Evolutionary conservation across 805 yeast genomes (phyloP).

Genomic region (Wickerhamomyces subpelliculosus): DNA sequence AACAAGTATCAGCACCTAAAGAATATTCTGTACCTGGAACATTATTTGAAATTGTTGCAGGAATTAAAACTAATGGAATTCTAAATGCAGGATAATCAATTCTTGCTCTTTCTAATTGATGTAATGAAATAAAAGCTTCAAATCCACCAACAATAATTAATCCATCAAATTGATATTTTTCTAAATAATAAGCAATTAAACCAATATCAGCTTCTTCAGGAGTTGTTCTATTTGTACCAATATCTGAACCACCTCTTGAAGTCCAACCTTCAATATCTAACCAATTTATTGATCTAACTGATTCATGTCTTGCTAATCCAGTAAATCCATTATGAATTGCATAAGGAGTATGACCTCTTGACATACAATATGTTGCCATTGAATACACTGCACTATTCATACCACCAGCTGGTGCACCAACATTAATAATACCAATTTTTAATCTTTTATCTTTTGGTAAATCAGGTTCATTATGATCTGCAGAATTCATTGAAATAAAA

Average conservation of each 20-base stretch:
- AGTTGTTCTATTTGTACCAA: conserved; percentile 71
- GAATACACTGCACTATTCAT: conserved; percentile 74
- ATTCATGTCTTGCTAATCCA: conserved; percentile 60
- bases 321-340: conserved; percentile 72
- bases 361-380: conserved; percentile 66
- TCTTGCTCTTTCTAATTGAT: conserved; percentile 58
- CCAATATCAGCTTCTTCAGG: conserved; percentile 66
- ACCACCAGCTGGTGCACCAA: conserved; percentile 80
- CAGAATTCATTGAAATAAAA: conserved; percentile 59
- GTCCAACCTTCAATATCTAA: conserved; percentile 68
- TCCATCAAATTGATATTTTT: conserved; percentile 63
- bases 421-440: conserved; percentile 63
- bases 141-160: conserved; percentile 74
- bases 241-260: conserved; percentile 69
- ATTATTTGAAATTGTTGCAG: conserved; percentile 75
- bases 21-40: conserved; percentile 82
- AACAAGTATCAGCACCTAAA: conserved; percentile 68
- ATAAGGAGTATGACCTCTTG: conserved; percentile 65
- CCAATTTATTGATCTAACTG: conserved; percentile 57
- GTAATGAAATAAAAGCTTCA: conserved; percentile 68
- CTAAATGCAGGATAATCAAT: conserved; percentile 60
- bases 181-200: conserved; percentile 63
- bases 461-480: conserved; percentile 57
- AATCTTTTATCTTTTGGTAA: conserved; percentile 47
- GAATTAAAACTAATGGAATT: conserved; percentile 72